These are phyloP conservation scores for Apocynum venetum DNA, from an alignment of 257 asterid species.

Conservation along the genomic window DNA sequence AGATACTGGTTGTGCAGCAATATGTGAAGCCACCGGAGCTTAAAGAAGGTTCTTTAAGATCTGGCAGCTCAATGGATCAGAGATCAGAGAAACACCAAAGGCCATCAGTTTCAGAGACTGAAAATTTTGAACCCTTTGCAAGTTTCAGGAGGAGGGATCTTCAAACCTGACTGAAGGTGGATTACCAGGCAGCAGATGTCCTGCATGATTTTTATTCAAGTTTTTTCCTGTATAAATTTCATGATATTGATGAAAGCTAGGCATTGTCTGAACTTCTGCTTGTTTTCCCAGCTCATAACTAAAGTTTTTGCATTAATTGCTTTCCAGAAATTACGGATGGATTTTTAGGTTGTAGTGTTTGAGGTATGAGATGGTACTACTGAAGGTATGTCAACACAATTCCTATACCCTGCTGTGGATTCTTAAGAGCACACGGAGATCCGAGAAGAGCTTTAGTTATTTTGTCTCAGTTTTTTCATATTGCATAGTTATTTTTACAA, in stretches of 20 bases:
- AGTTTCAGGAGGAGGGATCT: slow-evolving; percentile 50
- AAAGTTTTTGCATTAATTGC: background rate
- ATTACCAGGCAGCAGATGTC: background rate
- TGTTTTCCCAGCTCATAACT: background rate
- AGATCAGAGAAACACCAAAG: slow-evolving; percentile 34
- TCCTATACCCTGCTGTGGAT: background rate
- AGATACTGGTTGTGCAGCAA: slow-evolving; percentile 81
- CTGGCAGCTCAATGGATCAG: slow-evolving; percentile 30
- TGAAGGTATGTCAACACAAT: background rate
- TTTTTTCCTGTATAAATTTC: background rate
- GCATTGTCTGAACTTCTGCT: background rate
- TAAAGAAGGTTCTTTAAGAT: slow-evolving; percentile 38
- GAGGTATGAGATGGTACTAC: background rate
- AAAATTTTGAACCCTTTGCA: slow-evolving; percentile 37
- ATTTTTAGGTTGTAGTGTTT: background rate
- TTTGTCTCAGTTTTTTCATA: background rate
- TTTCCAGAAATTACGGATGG: background rate
- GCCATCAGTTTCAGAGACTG: slow-evolving; percentile 38
- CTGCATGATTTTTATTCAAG: background rate
- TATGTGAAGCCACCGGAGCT: slow-evolving; percentile 23
- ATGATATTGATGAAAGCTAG: background rate
- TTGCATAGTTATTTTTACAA: background rate
- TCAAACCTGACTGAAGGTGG: slow-evolving; percentile 21
- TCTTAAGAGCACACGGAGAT: background rate
- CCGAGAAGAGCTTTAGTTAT: background rate